Conservation (phyloP, 1,139 yeast species). For the Sugiyamaella neomexicana region DNA sequence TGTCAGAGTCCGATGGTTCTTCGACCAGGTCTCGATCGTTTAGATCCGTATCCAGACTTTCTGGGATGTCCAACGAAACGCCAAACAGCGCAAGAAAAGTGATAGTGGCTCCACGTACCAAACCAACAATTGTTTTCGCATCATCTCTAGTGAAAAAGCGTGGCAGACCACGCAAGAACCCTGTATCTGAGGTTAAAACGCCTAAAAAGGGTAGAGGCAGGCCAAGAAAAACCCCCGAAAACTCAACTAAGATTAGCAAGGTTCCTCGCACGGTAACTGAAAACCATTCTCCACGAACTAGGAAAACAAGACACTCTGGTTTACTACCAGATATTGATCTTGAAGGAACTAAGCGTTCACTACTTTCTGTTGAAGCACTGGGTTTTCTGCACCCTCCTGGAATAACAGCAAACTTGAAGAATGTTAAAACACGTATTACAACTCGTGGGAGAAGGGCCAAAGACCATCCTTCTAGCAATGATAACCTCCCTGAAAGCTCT, state of each 20-base stretch:
- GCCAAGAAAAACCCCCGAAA: not conserved
- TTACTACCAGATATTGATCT: not conserved
- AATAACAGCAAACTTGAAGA: slow-evolving; percentile 6
- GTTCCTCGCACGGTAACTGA: not conserved
- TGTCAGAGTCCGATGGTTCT: not conserved
- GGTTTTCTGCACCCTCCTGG: slow-evolving; percentile 13
- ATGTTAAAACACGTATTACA: not conserved
- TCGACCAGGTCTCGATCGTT: not conserved
- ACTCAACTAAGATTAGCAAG: not conserved
- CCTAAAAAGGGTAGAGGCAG: slow-evolving; percentile 1
- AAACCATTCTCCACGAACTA: not conserved
- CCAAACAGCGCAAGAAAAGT: not conserved
- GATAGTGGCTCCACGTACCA: slow-evolving; percentile 5
- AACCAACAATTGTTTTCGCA: slow-evolving; percentile 8
- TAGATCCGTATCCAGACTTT: not conserved
- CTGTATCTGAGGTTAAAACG: not conserved
- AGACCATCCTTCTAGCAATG: not conserved
- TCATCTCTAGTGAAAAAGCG: not conserved
- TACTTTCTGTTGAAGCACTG: slow-evolving; percentile 10
- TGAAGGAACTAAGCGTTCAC: not conserved
- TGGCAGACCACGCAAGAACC: slow-evolving; percentile 3
- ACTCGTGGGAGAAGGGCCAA: not conserved
- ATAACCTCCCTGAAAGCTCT: not conserved
- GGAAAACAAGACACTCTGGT: slow-evolving; percentile 9
- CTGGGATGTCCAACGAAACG: not conserved